Base-by-base conservation (phyloP, 805 yeast species). In the Priceomyces haplophilus region DNA sequence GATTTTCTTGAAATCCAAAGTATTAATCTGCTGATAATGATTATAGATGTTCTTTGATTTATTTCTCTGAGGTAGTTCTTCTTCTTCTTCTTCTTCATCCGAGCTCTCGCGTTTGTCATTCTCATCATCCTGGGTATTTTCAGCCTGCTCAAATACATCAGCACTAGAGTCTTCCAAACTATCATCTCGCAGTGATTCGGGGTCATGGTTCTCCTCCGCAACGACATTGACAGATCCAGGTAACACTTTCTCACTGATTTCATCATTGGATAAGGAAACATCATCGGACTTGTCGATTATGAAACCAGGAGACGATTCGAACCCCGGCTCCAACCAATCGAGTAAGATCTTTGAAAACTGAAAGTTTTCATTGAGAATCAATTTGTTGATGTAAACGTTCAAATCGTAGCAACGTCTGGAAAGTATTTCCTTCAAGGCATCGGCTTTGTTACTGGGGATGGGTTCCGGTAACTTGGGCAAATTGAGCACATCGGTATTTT, bases 391-490 rank as follows among this genome's bases (percentile, higher is more conserved):
- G 49, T 65, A 65, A 11, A 39, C 48, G 38, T 59, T 55, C 42
- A 65, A 53, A 25, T 59, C 61, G 12, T 44, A 44, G 34, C 61
- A 49, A 10, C 67, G 46, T 4, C 42, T 45, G 20, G 54, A 47
- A 23, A 62, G 45, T 15, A 45, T 53, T 17, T 38, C 48, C 12
- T 49, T 27, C 30, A 48, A 44, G 24, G 49, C 45, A 33, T 47
- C 46, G 17, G 50, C 51, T 41, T 38, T 23, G 12, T 38, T 34
- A 2, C 45, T 31, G 8, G 54, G 47, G 13, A 57, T 46, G 13
- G 71, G 70, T 29, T 54, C 53, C 0, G 72, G 72, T 16, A 65
- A 49, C 34, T 51, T 53, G 3, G 70, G 69, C 21, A 66, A 50
- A 27, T 39, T 47, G 6, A 40, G 19, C 29, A 7, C 15, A 16